A percentile compares a stretch with the other conserved stretches of the same genome.
Evolutionary conservation across 441 rosid species (phyloP).

Genomic region (Gossypium trilobum): DNA sequence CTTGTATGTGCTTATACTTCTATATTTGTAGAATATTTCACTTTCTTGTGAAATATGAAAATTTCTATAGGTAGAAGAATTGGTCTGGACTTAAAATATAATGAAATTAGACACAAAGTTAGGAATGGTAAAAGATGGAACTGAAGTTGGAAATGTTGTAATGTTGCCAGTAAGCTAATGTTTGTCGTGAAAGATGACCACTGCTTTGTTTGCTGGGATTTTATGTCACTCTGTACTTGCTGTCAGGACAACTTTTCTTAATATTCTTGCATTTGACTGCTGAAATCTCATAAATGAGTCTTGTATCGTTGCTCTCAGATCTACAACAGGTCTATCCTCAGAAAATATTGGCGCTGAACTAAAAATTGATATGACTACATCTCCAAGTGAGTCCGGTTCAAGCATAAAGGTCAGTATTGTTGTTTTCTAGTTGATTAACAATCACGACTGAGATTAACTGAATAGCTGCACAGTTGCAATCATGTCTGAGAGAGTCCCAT

Average conservation of each 20-base stretch:
- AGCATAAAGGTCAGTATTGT: slow-evolving; percentile 41
- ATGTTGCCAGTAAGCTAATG: background rate
- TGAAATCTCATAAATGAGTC: background rate
- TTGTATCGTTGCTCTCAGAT: slow-evolving; percentile 33
- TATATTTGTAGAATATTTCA: background rate
- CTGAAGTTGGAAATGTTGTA: background rate
- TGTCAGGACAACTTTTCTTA: background rate
- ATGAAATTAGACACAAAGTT: background rate
- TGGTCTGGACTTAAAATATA: background rate
- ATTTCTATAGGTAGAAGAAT: background rate
- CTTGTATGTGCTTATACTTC: background rate
- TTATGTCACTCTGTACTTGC: background rate
- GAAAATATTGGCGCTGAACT: slow-evolving; percentile 38
- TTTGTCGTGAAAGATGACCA: background rate
- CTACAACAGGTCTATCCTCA: slow-evolving; percentile 42
- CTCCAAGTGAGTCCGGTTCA: slow-evolving; percentile 41
- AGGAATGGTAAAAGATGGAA: background rate
- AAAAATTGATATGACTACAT: slow-evolving; percentile 30
- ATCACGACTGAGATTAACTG: background rate
- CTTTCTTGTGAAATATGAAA: background rate
- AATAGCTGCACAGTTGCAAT: background rate
- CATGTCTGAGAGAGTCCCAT: background rate
- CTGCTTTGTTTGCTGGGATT: background rate
- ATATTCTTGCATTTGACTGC: background rate
- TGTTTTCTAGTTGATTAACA: background rate